Percentiles rank a stretch among this genome's conserved stretches.
phyloP scores from a whole-genome alignment of 805 yeast species.

The Suhomyces xylopsoci region DNA sequence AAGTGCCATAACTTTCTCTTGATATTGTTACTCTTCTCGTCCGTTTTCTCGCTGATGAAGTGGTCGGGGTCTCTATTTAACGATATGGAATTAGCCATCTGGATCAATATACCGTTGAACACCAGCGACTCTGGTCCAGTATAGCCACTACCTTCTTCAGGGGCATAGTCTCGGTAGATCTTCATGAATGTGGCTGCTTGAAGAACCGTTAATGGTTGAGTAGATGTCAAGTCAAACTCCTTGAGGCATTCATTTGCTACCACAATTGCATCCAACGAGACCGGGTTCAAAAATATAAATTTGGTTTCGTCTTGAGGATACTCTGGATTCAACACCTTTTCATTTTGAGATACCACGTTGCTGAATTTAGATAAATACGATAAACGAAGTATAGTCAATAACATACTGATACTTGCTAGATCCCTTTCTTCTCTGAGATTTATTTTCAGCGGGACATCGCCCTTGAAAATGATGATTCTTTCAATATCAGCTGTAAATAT shows the following conservation, averaged over 20 bases:
- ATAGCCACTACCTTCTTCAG: constrained; percentile 12
- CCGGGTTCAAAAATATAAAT: constrained; percentile 10
- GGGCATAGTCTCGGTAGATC: constrained; percentile 11
- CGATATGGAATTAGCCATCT: constrained; percentile 38
- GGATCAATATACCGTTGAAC: constrained; percentile 22
- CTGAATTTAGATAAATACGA: constrained; percentile 15
- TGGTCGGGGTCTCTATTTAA: constrained; percentile 39
- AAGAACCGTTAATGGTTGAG: constrained; percentile 12
- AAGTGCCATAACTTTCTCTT: constrained; percentile 61
- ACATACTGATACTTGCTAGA: constrained; percentile 10
- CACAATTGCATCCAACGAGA: constrained; percentile 12
- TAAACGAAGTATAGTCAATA: constrained; percentile 15
- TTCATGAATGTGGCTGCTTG: constrained; percentile 17
- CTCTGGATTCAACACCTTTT: not conserved
- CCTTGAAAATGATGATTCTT: constrained; percentile 4
- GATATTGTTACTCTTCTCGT: constrained; percentile 21
- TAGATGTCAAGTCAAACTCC: constrained; percentile 8
- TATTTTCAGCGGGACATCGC: constrained; percentile 2
- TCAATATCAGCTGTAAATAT: constrained; percentile 11
- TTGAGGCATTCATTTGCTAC: constrained; percentile 14
- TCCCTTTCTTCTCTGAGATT: constrained; percentile 9
- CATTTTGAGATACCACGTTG: constrained; percentile 10
- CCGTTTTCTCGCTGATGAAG: constrained; percentile 14
- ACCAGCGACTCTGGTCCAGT: constrained; percentile 14
- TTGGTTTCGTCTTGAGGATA: not conserved